Evolutionary conservation across 1,139 yeast genomes (phyloP).

Genomic region (Diutina scorzettiae): DNA sequence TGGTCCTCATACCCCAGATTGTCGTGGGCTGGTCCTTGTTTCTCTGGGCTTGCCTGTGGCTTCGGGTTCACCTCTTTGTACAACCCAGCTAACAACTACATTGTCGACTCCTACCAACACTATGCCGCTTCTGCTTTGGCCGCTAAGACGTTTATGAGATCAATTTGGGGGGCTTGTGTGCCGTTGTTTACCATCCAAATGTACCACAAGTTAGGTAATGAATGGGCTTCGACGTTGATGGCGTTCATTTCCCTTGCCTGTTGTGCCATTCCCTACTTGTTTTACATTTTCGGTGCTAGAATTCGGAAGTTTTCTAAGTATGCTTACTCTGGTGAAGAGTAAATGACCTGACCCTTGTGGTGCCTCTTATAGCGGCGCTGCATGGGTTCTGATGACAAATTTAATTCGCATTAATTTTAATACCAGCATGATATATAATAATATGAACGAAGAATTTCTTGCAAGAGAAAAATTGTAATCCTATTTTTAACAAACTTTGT

Average conservation of each 20-base stretch:
- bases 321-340: slow-evolving; percentile 23
- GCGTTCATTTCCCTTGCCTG: slow-evolving; percentile 54
- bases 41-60: slow-evolving; percentile 51
- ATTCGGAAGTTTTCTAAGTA: slow-evolving; percentile 40
- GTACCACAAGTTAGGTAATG: slow-evolving; percentile 56
- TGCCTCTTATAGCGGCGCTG: no score
- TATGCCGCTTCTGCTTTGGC: slow-evolving; percentile 63
- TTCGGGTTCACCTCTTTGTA: slow-evolving; percentile 49
- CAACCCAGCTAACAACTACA: slow-evolving; percentile 58
- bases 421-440: neutral
- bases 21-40: slow-evolving; percentile 56
- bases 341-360: neutral
- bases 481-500: no score
- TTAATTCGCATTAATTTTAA: neutral
- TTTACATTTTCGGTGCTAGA: slow-evolving; percentile 41
- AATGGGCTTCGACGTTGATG: slow-evolving; percentile 63
- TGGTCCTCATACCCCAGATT: slow-evolving; percentile 49
- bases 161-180: slow-evolving; percentile 64
- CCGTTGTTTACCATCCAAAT: slow-evolving; percentile 69
- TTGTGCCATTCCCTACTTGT: slow-evolving; percentile 48
- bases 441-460: no score
- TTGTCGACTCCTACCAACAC: slow-evolving; percentile 61
- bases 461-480: no score
- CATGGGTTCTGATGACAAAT: no score
- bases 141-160: slow-evolving; percentile 54